Evolutionary conservation across 257 asterid species (phyloP).

Genomic region (Leonotis leonurus): DNA sequence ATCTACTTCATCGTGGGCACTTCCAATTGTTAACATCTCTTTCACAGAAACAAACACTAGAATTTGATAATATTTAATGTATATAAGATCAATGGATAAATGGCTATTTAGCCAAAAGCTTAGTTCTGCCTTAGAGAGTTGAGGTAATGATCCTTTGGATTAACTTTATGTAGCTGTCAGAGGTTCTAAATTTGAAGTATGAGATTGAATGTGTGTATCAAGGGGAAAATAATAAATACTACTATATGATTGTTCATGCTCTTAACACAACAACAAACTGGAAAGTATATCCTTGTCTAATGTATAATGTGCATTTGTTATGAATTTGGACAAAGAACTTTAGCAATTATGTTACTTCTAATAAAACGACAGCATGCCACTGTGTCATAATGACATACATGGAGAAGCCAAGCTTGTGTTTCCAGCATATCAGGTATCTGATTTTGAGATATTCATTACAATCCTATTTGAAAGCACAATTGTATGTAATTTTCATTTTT

Average conservation of each 20-base stretch:
- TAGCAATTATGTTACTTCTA: neutral
- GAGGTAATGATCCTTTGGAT: neutral
- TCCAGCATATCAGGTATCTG: constrained; percentile 5
- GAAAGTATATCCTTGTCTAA: neutral
- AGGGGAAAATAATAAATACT: too few species aligned
- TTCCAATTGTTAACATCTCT: neutral
- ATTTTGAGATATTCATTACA: neutral
- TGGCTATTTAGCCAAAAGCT: neutral
- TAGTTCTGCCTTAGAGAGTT: neutral
- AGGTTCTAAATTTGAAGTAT: neutral
- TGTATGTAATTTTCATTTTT: neutral
- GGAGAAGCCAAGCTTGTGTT: neutral
- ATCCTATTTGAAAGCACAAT: neutral
- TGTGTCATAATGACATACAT: neutral
- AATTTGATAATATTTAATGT: neutral
- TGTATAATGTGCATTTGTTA: neutral
- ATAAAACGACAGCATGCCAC: neutral
- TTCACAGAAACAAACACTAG: neutral
- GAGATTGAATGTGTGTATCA: neutral
- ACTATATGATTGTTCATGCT: neutral
- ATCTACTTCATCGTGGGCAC: neutral
- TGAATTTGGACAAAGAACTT: neutral
- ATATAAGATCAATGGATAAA: neutral
- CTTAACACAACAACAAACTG: neutral
- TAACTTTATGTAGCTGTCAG: neutral